phyloP scores from a whole-genome alignment of 2,329 filamentous ascomycete genomes.

The Penicillium sp. region DNA sequence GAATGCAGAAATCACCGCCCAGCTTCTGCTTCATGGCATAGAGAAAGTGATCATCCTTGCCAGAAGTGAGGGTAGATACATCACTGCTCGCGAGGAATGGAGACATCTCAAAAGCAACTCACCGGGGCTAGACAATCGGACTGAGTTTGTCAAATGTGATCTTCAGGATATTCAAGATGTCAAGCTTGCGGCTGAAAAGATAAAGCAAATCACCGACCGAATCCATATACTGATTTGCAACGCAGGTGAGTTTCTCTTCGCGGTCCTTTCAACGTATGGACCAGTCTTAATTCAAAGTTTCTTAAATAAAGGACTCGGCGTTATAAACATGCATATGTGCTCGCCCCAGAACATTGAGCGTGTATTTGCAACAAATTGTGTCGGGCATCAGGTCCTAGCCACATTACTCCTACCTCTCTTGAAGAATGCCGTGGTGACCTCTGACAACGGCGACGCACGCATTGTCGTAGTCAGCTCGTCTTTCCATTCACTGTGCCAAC shows the following conservation, averaged over 20 bases:
- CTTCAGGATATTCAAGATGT: constrained; percentile 28
- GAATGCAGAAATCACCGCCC: constrained; percentile 27
- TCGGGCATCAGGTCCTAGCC: constrained; percentile 52
- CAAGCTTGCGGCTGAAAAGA: constrained; percentile 19
- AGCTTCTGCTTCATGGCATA: constrained; percentile 32
- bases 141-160: constrained; percentile 32
- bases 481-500: constrained; percentile 27
- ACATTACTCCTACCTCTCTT: constrained; percentile 44
- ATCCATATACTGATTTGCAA: constrained; percentile 35
- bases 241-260: constrained; percentile 24
- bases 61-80: constrained; percentile 24
- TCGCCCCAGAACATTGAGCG: constrained; percentile 45
- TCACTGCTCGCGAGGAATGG: constrained; percentile 26
- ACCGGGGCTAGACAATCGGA: constrained; percentile 19
- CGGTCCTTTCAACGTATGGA: neutral
- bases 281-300: neutral
- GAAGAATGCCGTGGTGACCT: constrained; percentile 17
- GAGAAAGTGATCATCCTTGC: constrained; percentile 31
- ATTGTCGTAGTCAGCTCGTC: constrained; percentile 45
- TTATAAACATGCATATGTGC: constrained; percentile 21
- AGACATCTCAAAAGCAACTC: constrained; percentile 14
- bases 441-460: constrained; percentile 37
- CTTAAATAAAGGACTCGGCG: constrained; percentile 17
- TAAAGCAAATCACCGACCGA: constrained; percentile 22
- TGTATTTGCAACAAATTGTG: constrained; percentile 50